These are phyloP conservation scores for Lactarius quietus DNA, from an alignment of 768 basidiomycete species.

Conservation along the genomic window DNA sequence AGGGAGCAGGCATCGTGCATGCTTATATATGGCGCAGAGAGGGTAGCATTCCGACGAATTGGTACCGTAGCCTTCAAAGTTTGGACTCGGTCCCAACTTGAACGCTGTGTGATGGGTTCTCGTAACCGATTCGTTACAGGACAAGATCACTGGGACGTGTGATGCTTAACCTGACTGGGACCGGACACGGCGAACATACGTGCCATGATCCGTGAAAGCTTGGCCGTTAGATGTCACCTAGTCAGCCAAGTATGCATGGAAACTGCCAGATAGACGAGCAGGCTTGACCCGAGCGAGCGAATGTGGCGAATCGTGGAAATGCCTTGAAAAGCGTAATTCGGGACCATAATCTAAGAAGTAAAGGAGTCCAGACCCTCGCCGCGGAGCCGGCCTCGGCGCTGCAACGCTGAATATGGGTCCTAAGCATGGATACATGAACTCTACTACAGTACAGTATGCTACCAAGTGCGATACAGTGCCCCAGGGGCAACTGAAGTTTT, in stretches of 20 bases:
- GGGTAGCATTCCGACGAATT: constrained; percentile 15
- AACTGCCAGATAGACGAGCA: constrained; percentile 25
- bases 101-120: constrained; percentile 22
- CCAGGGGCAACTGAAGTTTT: constrained; percentile 2
- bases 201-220: constrained; percentile 22
- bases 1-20: constrained; percentile 7
- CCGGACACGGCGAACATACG: constrained; percentile 22
- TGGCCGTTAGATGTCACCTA: constrained; percentile 15
- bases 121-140: constrained; percentile 26
- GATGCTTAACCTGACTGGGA: constrained; percentile 24
- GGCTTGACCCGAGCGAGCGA: constrained; percentile 15
- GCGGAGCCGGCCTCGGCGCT: constrained; percentile 25
- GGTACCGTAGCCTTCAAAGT: constrained; percentile 19
- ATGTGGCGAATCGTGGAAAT: constrained; percentile 7
- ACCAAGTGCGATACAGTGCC: not conserved
- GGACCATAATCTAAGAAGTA: not conserved
- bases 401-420: constrained; percentile 10
- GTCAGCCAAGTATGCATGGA: constrained; percentile 21
- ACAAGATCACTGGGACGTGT: constrained; percentile 23
- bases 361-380: constrained; percentile 19
- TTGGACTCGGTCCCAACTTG: constrained; percentile 19
- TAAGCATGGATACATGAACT: constrained; percentile 18
- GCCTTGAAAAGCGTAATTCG: constrained; percentile 15
- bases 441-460: not conserved
- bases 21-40: constrained; percentile 20